A percentile compares a stretch with the other conserved stretches of the same genome.
Evolutionary conservation across 2,329 filamentous ascomycete genomes (phyloP).

Genomic region (Beauveria scarabaeidicola): DNA sequence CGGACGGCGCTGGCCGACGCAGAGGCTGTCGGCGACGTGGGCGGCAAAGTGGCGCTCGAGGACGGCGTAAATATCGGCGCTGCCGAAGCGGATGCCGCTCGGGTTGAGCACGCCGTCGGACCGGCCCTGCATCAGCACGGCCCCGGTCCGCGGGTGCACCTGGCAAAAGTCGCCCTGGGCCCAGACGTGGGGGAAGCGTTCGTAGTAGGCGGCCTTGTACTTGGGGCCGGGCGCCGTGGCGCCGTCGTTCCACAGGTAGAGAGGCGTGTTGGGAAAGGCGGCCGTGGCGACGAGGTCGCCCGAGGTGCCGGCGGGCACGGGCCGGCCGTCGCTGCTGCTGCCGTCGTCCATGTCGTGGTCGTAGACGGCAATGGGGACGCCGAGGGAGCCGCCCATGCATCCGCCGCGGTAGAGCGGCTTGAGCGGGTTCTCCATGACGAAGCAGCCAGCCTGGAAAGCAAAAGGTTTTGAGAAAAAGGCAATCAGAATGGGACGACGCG

Average conservation of each 20-base stretch:
- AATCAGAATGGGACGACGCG: too few species aligned
- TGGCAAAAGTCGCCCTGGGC: slow-evolving; percentile 75
- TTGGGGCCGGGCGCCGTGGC: slow-evolving; percentile 41
- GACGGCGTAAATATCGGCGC: slow-evolving; percentile 70
- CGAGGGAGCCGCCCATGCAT: slow-evolving; percentile 41
- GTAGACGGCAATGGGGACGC: slow-evolving; percentile 47
- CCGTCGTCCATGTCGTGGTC: slow-evolving; percentile 50
- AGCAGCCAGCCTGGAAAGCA: slow-evolving; percentile 49
- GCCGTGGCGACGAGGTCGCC: slow-evolving; percentile 66
- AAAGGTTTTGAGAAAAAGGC: too few species aligned
- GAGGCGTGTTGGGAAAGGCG: slow-evolving; percentile 69
- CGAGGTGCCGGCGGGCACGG: slow-evolving; percentile 49
- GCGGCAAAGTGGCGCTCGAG: slow-evolving; percentile 57
- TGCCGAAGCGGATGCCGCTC: slow-evolving; percentile 69
- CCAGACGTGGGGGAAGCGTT: slow-evolving; percentile 61
- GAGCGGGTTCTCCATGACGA: slow-evolving; percentile 58
- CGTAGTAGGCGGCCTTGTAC: slow-evolving; percentile 54
- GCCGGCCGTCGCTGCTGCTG: slow-evolving; percentile 29
- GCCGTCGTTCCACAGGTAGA: slow-evolving; percentile 54
- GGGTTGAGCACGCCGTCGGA: slow-evolving; percentile 77
- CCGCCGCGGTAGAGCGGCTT: slow-evolving; percentile 55
- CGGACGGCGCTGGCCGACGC: slow-evolving; percentile 66
- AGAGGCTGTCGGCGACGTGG: slow-evolving; percentile 62
- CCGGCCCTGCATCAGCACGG: slow-evolving; percentile 58
- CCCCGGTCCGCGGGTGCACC: slow-evolving; percentile 58